Conservation (phyloP, 139 green algal genomes). For the Pleodorina starrii region DNA sequence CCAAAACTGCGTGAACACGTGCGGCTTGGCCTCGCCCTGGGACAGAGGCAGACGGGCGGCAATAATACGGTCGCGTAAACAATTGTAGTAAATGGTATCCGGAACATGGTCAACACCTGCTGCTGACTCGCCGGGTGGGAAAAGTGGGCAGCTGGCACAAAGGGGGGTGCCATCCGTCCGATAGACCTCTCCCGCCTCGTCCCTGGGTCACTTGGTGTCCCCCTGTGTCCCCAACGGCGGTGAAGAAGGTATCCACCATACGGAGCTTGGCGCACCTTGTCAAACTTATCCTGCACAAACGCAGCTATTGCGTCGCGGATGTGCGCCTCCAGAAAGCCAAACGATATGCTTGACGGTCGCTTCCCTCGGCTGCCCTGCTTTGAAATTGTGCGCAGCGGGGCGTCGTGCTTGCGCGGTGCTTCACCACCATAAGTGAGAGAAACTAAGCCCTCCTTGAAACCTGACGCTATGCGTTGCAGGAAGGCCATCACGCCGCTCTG, state of each 20-base stretch:
- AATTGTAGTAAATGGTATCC: no score
- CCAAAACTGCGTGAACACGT: constrained; percentile 52
- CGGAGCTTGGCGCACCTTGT: neutral
- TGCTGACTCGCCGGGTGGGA: no score
- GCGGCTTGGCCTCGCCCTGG: constrained; percentile 37
- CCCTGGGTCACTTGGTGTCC: no score
- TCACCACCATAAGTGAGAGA: neutral
- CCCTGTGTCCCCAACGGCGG: no score
- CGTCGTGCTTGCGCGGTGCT: neutral
- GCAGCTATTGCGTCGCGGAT: constrained; percentile 5
- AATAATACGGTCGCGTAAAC: no score
- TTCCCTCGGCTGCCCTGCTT: neutral
- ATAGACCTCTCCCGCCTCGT: no score
- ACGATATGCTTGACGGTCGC: neutral
- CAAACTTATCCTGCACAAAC: constrained; percentile 30
- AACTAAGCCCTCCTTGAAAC: neutral
- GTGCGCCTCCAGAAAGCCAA: neutral
- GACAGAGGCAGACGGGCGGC: neutral
- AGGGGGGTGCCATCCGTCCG: no score
- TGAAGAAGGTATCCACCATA: no score
- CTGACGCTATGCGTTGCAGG: neutral
- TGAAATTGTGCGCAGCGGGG: neutral
- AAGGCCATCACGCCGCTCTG: constrained; percentile 21
- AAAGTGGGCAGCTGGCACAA: no score
- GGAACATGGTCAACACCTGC: no score